A percentile compares a stretch with the other conserved stretches of the same genome.
These are phyloP conservation scores for Xylaria castorea DNA, from an alignment of 495 filamentous ascomycete genomes.

Conservation along the genomic window DNA sequence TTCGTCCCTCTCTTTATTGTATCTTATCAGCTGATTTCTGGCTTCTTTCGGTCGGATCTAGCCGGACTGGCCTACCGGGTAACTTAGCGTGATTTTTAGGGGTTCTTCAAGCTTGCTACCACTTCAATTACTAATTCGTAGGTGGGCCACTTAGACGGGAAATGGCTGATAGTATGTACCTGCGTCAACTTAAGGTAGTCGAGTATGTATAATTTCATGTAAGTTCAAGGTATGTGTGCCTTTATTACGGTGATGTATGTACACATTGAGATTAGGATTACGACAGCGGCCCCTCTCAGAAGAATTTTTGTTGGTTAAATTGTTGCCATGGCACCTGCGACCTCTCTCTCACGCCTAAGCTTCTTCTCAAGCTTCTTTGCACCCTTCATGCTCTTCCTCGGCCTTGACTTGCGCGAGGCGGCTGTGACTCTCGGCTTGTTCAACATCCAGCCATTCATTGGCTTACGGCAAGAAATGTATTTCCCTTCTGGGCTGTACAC, in stretches of 20 bases:
- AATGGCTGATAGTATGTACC: background rate
- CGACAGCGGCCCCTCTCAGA: background rate
- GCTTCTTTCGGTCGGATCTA: conserved; percentile 17
- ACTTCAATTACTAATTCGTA: conserved; percentile 10
- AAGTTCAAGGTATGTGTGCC: background rate
- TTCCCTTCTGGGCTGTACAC: conserved; percentile 84
- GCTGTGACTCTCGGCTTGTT: conserved; percentile 44
- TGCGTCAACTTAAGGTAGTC: background rate
- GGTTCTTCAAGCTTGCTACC: background rate
- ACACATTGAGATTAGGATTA: conserved; percentile 7
- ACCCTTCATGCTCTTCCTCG: conserved; percentile 66
- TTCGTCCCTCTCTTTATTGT: conserved; percentile 18
- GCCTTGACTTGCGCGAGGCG: conserved; percentile 42
- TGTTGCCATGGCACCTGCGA: background rate
- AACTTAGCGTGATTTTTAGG: background rate
- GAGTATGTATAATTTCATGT: background rate
- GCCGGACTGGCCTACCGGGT: conserved; percentile 1
- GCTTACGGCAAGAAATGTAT: conserved; percentile 69
- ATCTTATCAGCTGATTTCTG: conserved; percentile 18
- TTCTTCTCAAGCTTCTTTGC: conserved; percentile 59
- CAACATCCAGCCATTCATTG: conserved; percentile 75
- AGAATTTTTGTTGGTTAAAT: background rate
- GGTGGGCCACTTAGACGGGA: background rate
- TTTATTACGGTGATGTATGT: conserved; percentile 2
- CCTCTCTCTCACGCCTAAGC: conserved; percentile 32